phyloP scores from a whole-genome alignment of 148 eudicot species.

The Rhododendron ferrugineum region DNA sequence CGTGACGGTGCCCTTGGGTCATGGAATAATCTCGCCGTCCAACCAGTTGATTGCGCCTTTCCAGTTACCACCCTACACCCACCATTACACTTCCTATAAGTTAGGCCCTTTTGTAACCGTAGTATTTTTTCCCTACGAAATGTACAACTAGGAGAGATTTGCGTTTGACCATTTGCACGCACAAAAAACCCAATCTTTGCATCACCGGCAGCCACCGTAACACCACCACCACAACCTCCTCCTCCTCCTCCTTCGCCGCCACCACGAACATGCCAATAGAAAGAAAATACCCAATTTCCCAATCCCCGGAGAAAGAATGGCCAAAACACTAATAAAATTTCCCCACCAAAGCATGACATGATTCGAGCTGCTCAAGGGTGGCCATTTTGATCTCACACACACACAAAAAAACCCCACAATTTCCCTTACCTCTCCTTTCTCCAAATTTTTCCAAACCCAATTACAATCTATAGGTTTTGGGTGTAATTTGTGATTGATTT shows the following conservation, averaged over 20 bases:
- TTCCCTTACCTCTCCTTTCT: not conserved
- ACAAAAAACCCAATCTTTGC: not conserved
- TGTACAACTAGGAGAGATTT: slow-evolving; percentile 4
- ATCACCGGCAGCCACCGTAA: not conserved
- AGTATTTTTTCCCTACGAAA: not conserved
- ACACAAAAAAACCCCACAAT: not conserved
- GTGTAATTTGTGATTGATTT: not conserved
- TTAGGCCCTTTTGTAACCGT: not conserved
- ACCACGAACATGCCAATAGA: not conserved
- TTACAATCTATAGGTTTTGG: not conserved
- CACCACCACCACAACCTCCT: not conserved
- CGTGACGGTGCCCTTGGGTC: too few species aligned
- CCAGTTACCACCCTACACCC: not conserved
- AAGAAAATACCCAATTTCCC: not conserved
- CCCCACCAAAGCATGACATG: not conserved
- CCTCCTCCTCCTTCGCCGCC: not conserved
- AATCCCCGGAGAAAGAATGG: not conserved
- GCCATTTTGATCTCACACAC: not conserved
- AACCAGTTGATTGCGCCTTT: not conserved
- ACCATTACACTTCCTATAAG: slow-evolving; percentile 7
- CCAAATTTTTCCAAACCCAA: not conserved
- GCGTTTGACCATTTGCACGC: not conserved
- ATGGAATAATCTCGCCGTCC: too few species aligned
- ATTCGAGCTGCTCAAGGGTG: not conserved
- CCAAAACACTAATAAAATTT: not conserved